Evolutionary conservation across 2,329 filamentous ascomycete species (phyloP).

Genomic region (Neofusicoccum ribis): DNA sequence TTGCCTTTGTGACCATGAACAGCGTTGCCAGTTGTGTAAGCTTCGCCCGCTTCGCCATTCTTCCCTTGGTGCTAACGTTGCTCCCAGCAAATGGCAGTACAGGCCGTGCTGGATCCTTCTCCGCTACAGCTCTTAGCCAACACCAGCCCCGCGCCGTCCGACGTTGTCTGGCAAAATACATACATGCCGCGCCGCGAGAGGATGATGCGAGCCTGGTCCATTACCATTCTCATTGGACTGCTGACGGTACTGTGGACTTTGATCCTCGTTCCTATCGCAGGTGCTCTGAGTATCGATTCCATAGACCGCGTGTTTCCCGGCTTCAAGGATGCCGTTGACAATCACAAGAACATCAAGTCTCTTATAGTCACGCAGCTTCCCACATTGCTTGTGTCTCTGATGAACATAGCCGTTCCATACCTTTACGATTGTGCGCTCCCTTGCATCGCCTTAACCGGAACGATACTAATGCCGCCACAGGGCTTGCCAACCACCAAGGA

Average conservation of each 20-base stretch:
- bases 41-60: background rate
- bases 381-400: constrained; percentile 78
- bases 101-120: constrained; percentile 87
- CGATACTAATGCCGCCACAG: constrained; percentile 32
- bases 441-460: background rate
- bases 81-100: constrained; percentile 80
- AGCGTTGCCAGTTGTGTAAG: constrained; percentile 71
- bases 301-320: constrained; percentile 72
- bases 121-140: constrained; percentile 84
- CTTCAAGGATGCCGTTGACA: constrained; percentile 66
- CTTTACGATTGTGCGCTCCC: constrained; percentile 75
- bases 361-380: constrained; percentile 86
- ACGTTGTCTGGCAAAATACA: constrained; percentile 94
- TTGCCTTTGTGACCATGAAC: constrained; percentile 97
- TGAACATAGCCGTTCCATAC: constrained; percentile 89
- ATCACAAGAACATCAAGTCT: constrained; percentile 69
- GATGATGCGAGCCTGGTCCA: constrained; percentile 75
- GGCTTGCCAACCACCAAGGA: constrained; percentile 83
- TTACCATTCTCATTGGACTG: constrained; percentile 79
- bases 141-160: constrained; percentile 80
- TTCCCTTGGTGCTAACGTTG: background rate
- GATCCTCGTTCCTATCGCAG: constrained; percentile 76
- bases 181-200: constrained; percentile 75
- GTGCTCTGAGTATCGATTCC: constrained; percentile 76
- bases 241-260: constrained; percentile 87